A percentile compares a stretch with the other conserved stretches of the same genome.
phyloP scores from a whole-genome alignment of 2,329 filamentous ascomycete species.

The Ascochyta lentis region DNA sequence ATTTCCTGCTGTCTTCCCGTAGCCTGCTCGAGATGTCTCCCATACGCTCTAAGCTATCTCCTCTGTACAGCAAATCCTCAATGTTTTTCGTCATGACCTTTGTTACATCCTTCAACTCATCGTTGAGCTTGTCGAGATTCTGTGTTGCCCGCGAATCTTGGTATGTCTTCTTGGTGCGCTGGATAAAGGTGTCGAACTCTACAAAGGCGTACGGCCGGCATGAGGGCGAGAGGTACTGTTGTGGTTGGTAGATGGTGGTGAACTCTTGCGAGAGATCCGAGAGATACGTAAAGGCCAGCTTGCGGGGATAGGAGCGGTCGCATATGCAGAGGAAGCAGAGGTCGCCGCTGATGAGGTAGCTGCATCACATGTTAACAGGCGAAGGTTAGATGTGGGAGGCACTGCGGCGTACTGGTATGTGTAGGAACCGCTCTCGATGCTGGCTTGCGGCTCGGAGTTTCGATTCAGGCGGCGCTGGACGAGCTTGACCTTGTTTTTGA shows the following conservation, averaged over 20 bases:
- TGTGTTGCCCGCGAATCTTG: constrained; percentile 88
- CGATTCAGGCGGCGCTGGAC: constrained; percentile 86
- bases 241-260: constrained; percentile 77
- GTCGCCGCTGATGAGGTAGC: constrained; percentile 83
- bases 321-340: constrained; percentile 94
- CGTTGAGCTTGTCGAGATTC: constrained; percentile 94
- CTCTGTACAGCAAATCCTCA: constrained; percentile 93
- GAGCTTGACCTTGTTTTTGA: constrained; percentile 90
- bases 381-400: background rate
- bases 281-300: constrained; percentile 98
- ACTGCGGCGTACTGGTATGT: constrained; percentile 75
- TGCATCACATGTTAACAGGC: constrained; percentile 44
- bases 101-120: constrained; percentile 96
- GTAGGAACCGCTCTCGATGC: constrained; percentile 84
- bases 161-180: constrained; percentile 90
- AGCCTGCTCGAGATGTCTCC: constrained; percentile 88
- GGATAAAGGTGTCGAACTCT: constrained; percentile 97
- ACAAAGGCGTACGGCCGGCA: constrained; percentile 95
- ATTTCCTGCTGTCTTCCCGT: constrained; percentile 93
- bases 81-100: constrained; percentile 99
- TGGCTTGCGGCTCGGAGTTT: constrained; percentile 88
- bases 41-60: constrained; percentile 95
- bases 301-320: constrained; percentile 92
- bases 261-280: constrained; percentile 92
- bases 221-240: constrained; percentile 74